Conservation (phyloP, 106 monocot genomes). For the Acorus calamus region DNA sequence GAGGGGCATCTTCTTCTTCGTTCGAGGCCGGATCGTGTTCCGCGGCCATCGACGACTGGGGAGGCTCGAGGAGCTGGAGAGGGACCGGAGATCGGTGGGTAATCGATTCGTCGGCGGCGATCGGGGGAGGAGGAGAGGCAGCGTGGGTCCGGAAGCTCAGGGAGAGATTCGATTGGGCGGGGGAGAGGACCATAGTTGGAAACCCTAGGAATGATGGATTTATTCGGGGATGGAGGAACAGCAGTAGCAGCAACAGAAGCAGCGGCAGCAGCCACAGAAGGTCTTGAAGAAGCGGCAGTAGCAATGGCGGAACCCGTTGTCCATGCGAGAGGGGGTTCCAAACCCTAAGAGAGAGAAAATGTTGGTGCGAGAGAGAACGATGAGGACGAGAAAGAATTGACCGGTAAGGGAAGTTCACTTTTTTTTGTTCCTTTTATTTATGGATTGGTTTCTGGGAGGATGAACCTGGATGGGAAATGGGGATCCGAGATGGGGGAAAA, state of each 20-base stretch:
- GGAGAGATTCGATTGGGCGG: slow-evolving; percentile 18
- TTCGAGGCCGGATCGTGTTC: slow-evolving; percentile 10
- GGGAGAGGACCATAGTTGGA: slow-evolving; percentile 4
- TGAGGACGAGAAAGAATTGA: no score
- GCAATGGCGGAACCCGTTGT: neutral
- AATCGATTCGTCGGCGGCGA: slow-evolving; percentile 8
- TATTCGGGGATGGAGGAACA: neutral
- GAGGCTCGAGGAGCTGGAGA: slow-evolving; percentile 28
- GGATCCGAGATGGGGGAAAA: no score
- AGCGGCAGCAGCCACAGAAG: neutral
- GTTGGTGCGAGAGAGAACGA: no score
- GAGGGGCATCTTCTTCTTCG: slow-evolving; percentile 2
- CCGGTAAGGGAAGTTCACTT: no score
- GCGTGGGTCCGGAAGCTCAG: slow-evolving; percentile 19
- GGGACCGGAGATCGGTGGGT: slow-evolving; percentile 14
- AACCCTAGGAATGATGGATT: neutral
- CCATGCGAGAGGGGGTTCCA: no score
- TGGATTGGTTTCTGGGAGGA: no score
- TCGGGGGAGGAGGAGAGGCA: neutral
- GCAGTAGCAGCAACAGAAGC: neutral
- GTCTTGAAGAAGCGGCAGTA: neutral
- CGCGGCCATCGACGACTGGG: slow-evolving; percentile 1
- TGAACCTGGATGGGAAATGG: no score
- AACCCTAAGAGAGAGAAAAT: no score
- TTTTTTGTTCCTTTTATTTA: no score